A percentile compares a stretch with the other conserved stretches of the same genome.
phyloP scores from a whole-genome alignment of 805 yeast genomes.

The Ogataea glucozyma region DNA sequence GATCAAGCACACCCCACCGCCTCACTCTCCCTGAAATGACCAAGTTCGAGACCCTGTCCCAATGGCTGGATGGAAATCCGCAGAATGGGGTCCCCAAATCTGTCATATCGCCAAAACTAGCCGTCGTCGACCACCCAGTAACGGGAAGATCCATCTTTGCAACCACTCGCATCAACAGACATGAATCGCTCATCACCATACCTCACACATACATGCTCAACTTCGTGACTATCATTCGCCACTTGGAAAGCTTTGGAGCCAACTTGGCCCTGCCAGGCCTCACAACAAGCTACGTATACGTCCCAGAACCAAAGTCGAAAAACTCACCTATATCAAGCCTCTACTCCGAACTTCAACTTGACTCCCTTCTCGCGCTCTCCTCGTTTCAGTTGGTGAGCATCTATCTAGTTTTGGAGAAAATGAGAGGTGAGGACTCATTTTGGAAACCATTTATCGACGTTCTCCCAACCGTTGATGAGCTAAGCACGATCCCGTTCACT shows the following conservation, averaged over 20 bases:
- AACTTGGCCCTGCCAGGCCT: slow-evolving; percentile 24
- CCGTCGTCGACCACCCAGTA: slow-evolving; percentile 41
- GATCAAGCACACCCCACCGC: neutral
- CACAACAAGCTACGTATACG: slow-evolving; percentile 21
- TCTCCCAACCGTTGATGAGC: slow-evolving; percentile 59
- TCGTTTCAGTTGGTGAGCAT: slow-evolving; percentile 63
- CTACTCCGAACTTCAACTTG: slow-evolving; percentile 22
- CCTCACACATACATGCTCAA: slow-evolving; percentile 62
- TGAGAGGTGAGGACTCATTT: slow-evolving; percentile 43
- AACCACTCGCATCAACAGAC: slow-evolving; percentile 34
- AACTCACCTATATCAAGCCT: slow-evolving; percentile 13
- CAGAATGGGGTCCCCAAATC: slow-evolving; percentile 14
- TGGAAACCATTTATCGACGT: slow-evolving; percentile 72
- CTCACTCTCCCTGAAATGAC: slow-evolving; percentile 17
- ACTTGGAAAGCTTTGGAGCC: slow-evolving; percentile 40
- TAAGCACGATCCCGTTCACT: slow-evolving; percentile 57
- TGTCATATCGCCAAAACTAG: slow-evolving; percentile 41
- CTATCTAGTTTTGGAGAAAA: slow-evolving; percentile 47
- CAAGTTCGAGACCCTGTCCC: slow-evolving; percentile 23
- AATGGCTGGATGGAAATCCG: slow-evolving; percentile 35
- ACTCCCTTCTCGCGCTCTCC: slow-evolving; percentile 43
- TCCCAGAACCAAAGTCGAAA: slow-evolving; percentile 24
- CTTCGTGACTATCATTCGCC: slow-evolving; percentile 50
- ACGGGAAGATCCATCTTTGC: slow-evolving; percentile 70
- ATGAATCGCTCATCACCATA: slow-evolving; percentile 53